Conservation (phyloP, 2,329 filamentous ascomycete species). For the Venturia nashicola region DNA sequence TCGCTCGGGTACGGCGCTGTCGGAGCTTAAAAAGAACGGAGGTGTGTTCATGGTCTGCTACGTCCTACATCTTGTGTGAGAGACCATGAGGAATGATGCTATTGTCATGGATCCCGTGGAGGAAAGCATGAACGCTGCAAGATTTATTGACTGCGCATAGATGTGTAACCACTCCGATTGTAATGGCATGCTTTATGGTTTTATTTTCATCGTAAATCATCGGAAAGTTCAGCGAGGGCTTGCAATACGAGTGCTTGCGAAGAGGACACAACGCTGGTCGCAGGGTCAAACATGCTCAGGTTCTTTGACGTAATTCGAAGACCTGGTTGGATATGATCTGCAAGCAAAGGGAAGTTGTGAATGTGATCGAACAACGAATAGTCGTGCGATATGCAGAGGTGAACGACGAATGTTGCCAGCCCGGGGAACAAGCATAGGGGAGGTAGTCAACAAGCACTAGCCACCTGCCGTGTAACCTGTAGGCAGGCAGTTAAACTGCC, state of each 20-base stretch:
- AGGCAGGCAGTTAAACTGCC: neutral
- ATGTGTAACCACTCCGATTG: neutral
- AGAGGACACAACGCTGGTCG: neutral
- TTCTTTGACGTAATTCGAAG: neutral
- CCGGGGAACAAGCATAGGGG: too few relatives aligned
- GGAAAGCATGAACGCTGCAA: neutral
- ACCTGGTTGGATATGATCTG: neutral
- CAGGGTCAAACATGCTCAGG: neutral
- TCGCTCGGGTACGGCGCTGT: neutral
- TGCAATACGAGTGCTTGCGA: neutral
- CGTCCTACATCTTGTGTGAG: too few relatives aligned
- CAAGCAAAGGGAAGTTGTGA: neutral
- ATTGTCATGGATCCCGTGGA: neutral
- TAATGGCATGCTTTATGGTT: neutral
- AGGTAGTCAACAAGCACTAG: too few relatives aligned
- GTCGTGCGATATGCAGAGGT: too few relatives aligned
- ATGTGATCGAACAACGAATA: too few relatives aligned
- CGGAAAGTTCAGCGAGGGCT: neutral
- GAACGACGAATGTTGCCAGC: neutral
- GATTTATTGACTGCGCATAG: neutral
- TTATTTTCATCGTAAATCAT: neutral
- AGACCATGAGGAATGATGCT: neutral
- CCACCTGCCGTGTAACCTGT: neutral
- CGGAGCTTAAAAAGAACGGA: neutral
- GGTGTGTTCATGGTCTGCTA: neutral